These are phyloP conservation scores for Boletus huronensis DNA, from an alignment of 768 basidiomycete species.

Conservation along the genomic window DNA sequence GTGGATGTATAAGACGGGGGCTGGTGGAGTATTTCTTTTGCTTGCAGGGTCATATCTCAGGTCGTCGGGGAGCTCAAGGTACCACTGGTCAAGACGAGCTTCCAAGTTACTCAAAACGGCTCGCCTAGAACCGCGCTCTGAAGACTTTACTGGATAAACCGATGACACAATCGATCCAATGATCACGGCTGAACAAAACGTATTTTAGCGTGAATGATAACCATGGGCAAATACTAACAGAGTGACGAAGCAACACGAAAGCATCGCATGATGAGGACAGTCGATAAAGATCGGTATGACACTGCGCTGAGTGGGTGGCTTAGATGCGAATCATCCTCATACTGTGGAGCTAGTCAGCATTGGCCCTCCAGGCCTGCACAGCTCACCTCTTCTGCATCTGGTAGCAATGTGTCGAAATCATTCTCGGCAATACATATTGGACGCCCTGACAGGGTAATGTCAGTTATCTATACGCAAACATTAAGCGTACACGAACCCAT, in stretches of 20 bases:
- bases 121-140: constrained; percentile 45
- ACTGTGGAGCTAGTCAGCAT: constrained; percentile 36
- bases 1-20: constrained; percentile 66
- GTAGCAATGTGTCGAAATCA: constrained; percentile 67
- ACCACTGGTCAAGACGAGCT: constrained; percentile 70
- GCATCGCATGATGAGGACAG: constrained; percentile 46
- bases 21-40: constrained; percentile 52
- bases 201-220: constrained; percentile 3
- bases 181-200: constrained; percentile 52
- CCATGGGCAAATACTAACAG: constrained; percentile 39
- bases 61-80: constrained; percentile 59
- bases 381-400: constrained; percentile 51
- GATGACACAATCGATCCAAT: constrained; percentile 62
- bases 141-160: constrained; percentile 65
- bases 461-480: not conserved
- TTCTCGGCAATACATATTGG: constrained; percentile 64
- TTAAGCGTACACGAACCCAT: constrained; percentile 46
- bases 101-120: constrained; percentile 54
- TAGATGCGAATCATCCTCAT: constrained; percentile 57
- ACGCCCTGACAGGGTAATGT: constrained; percentile 43
- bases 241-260: constrained; percentile 57
- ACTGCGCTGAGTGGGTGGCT: constrained; percentile 39
- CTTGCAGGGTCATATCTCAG: constrained; percentile 58
- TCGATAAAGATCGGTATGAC: constrained; percentile 38
- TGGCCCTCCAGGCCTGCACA: not conserved